phyloP scores from a whole-genome alignment of 2,329 filamentous ascomycete species.

The Leptosphaerulina australis region DNA sequence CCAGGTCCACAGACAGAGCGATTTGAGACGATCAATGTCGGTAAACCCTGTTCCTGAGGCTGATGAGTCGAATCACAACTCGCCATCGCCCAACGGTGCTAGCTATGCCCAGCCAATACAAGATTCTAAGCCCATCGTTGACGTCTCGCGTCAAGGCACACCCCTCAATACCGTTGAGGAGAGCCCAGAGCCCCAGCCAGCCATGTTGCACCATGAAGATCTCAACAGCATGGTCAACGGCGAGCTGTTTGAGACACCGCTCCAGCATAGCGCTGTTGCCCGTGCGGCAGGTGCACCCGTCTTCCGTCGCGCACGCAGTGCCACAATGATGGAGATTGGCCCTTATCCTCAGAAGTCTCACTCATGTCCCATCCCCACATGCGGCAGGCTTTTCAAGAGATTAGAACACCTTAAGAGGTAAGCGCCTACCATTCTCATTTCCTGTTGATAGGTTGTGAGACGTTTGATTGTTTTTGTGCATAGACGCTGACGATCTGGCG shows the following conservation, averaged over 20 bases:
- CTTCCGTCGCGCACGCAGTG: conserved; percentile 87
- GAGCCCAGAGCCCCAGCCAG: conserved; percentile 75
- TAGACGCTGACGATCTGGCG: conserved; percentile 57
- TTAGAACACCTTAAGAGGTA: conserved; percentile 99
- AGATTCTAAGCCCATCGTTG: conserved; percentile 74
- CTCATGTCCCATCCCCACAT: conserved; percentile 98
- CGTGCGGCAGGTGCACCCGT: conserved; percentile 71
- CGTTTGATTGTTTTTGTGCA: conserved; percentile 34
- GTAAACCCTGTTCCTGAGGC: conserved; percentile 81
- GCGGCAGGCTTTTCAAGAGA: conserved; percentile 96
- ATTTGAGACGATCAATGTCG: conserved; percentile 88
- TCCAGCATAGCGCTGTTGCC: conserved; percentile 64
- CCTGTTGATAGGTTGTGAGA: conserved; percentile 13
- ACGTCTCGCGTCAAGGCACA: conserved; percentile 89
- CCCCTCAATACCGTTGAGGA: conserved; percentile 84
- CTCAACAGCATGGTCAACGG: conserved; percentile 57
- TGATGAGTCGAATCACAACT: conserved; percentile 78
- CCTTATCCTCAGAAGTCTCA: conserved; percentile 98
- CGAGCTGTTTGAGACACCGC: conserved; percentile 49
- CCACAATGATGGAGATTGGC: conserved; percentile 94
- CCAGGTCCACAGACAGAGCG: conserved; percentile 79
- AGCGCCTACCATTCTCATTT: conserved; percentile 55
- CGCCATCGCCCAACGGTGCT: conserved; percentile 72
- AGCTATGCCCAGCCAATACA: conserved; percentile 64
- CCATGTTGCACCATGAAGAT: conserved; percentile 71